These are phyloP conservation scores for Pleurotus ostreatus DNA, from an alignment of 768 basidiomycete genomes.

Conservation along the genomic window DNA sequence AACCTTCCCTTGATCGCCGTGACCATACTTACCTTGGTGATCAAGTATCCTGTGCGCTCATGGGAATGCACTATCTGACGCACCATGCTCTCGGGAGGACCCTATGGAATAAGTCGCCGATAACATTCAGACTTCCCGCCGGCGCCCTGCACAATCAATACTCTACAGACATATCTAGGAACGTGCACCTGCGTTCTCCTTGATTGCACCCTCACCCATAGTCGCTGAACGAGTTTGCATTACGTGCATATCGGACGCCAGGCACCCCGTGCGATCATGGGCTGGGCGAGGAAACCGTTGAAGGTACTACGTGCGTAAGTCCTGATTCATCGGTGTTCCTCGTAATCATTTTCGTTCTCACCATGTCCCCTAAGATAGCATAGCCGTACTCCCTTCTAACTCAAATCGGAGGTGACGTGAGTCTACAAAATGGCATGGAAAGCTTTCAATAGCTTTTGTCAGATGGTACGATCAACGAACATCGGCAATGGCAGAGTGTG, in stretches of 20 bases:
- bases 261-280: neutral
- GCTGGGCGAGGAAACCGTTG: neutral
- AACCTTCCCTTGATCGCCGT: conserved; percentile 5
- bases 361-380: neutral
- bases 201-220: neutral
- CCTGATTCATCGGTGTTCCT: neutral
- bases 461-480: neutral
- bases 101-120: conserved; percentile 1
- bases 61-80: neutral
- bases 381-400: conserved; percentile 3
- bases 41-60: neutral
- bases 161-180: conserved; percentile 1
- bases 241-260: neutral
- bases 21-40: neutral
- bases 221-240: neutral
- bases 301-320: neutral
- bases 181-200: neutral
- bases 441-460: neutral
- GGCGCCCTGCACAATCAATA: conserved; percentile 2
- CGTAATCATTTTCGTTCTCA: neutral
- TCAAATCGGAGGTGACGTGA: conserved; percentile 6
- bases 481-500: neutral
- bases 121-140: conserved; percentile 9
- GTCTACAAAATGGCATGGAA: neutral
- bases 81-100: neutral